phyloP scores from a whole-genome alignment of 768 basidiomycete genomes.

The Leccinum rimulosum region DNA sequence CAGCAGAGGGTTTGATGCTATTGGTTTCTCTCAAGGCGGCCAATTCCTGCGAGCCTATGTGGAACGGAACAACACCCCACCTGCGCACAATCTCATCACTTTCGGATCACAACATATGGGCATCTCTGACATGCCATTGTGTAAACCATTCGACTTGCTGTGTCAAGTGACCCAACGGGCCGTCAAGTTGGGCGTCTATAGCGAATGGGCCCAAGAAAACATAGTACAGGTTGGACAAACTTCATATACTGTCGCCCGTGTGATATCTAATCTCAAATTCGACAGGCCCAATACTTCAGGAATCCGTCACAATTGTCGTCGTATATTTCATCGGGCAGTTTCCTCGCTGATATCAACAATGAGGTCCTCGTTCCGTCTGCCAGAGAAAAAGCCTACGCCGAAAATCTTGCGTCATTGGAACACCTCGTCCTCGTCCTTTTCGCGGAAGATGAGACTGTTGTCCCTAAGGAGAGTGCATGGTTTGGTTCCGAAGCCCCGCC shows the following conservation, averaged over 20 bases:
- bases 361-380: constrained; percentile 46
- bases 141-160: constrained; percentile 60
- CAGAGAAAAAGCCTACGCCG: constrained; percentile 58
- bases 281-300: constrained; percentile 83
- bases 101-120: constrained; percentile 91
- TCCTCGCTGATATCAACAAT: constrained; percentile 78
- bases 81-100: constrained; percentile 77
- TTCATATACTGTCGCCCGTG: neutral
- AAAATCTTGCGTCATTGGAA: constrained; percentile 58
- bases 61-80: constrained; percentile 70
- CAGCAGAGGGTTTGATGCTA: constrained; percentile 72
- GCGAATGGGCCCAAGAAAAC: constrained; percentile 72
- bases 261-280: neutral
- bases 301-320: constrained; percentile 58
- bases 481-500: constrained; percentile 67
- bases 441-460: constrained; percentile 67
- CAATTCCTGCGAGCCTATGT: constrained; percentile 87
- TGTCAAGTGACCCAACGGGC: constrained; percentile 68
- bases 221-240: constrained; percentile 56
- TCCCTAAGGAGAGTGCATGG: constrained; percentile 86
- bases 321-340: constrained; percentile 62
- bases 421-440: constrained; percentile 75
- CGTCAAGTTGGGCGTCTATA: constrained; percentile 64
- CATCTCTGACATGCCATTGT: constrained; percentile 69
- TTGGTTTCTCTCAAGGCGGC: constrained; percentile 88